A percentile compares a stretch with the other conserved stretches of the same genome.
Evolutionary conservation across 495 filamentous ascomycete genomes (phyloP).

Genomic region (Trichoderma asperelloides): DNA sequence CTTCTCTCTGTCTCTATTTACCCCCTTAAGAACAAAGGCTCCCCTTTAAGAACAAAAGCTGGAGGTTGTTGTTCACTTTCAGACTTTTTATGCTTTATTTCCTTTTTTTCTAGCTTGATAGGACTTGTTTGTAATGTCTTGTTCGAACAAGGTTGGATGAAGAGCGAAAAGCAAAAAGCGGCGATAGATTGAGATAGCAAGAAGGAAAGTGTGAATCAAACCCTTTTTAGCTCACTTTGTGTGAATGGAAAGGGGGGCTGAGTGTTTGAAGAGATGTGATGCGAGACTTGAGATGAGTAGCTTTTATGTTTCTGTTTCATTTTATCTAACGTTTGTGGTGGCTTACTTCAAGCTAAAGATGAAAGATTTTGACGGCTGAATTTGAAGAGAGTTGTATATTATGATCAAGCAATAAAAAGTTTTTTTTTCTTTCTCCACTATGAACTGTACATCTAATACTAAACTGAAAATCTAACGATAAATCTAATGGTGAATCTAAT

Average conservation of each 20-base stretch:
- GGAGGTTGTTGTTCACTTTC: not conserved
- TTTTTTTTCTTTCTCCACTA: not conserved
- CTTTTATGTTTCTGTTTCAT: constrained; percentile 2
- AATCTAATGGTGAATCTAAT: too few relatives aligned
- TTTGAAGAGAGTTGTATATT: not conserved
- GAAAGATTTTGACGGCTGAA: not conserved
- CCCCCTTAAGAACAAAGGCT: too few relatives aligned
- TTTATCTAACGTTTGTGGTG: not conserved
- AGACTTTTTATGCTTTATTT: not conserved
- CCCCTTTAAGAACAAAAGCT: not conserved
- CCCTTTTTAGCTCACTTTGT: not conserved
- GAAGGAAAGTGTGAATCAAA: not conserved
- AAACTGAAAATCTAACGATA: too few relatives aligned
- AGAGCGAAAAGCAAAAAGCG: not conserved
- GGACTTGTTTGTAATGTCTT: not conserved
- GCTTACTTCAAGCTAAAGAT: not conserved
- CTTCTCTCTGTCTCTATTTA: not conserved
- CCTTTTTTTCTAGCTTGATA: not conserved
- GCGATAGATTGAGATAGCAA: not conserved
- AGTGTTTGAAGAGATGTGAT: not conserved
- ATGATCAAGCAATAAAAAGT: not conserved
- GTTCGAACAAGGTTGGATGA: not conserved
- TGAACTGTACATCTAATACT: too few relatives aligned
- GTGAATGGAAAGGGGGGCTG: not conserved
- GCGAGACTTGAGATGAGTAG: not conserved